Evolutionary conservation across 2,329 filamentous ascomycete species (phyloP), one percentile per base, ranked within the genome.

Genomic region (Reticulascus tulasneorum): DNA sequence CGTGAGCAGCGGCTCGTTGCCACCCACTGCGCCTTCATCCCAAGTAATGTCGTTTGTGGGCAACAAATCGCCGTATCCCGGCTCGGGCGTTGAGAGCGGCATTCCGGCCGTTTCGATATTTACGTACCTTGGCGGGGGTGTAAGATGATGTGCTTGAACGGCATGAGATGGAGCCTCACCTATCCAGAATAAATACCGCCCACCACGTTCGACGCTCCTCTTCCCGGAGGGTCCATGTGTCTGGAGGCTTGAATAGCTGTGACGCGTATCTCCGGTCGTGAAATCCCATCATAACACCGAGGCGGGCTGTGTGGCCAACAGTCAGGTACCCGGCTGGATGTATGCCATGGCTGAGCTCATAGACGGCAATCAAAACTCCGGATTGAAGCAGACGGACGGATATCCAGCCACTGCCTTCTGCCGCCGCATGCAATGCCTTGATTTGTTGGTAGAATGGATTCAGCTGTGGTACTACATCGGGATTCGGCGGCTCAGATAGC

Each of bases 321-420:
- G 47, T 52, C 18, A 59, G 33, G 29, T 55, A 62, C 1, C 51
- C 58, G 2, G 54, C 49, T 2, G 59, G 58, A 17, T 55, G 58
- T 23, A 62, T 52, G 9, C 48, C 56, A 25, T 62, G 57, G 3
- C 53, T 51, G n/a, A 60, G 44, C 45, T 62, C 58, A 37, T 59
- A 62, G 2, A 52, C 15, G 2, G 54, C 44, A 7, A 59, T 40
- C 7, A 63, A 41, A 9, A 61, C 37, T 15, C 49, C 25, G 3
- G 50, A 46, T 25, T 58, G 49, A 7, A 59, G 44, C 5, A 50
- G 38, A n/a, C 46, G 33, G 10, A 56, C 37, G 20, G 50, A 54
- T 3, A 46, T 47, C 7, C 49, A n/a, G n/a, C n/a, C n/a, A n/a
- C n/a, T n/a, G n/a, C n/a, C n/a, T n/a, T n/a, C n/a, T n/a, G n/a